phyloP scores from a whole-genome alignment of 1,284 basidiomycete genomes.

The Ceratobasidium sp. region DNA sequence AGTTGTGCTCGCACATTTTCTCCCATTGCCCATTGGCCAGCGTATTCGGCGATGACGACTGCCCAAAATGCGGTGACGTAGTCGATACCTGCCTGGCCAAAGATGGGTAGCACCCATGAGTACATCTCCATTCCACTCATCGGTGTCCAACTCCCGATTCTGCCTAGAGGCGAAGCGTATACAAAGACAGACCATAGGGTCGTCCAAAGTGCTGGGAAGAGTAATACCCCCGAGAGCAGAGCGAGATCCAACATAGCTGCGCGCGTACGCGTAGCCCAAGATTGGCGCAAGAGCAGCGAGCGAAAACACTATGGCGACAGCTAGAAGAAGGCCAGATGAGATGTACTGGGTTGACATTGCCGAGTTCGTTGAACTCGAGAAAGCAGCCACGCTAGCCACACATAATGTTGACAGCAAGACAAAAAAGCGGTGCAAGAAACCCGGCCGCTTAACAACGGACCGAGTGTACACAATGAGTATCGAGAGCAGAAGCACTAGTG shows the following conservation, averaged over 20 bases:
- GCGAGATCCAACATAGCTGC: not conserved
- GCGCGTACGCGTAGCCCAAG: not conserved
- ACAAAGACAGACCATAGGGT: constrained; percentile 63
- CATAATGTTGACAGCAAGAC: constrained; percentile 5
- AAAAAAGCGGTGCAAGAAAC: constrained; percentile 6
- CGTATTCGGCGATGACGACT: constrained; percentile 62
- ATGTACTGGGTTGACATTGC: constrained; percentile 47
- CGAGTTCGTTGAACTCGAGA: constrained; percentile 22
- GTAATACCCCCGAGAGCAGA: constrained; percentile 43
- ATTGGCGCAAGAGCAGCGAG: constrained; percentile 27
- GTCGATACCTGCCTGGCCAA: constrained; percentile 68
- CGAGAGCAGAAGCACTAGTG: constrained; percentile 24
- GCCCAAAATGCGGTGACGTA: constrained; percentile 76
- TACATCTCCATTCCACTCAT: constrained; percentile 62
- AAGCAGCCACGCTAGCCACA: constrained; percentile 38
- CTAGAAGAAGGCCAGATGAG: constrained; percentile 56
- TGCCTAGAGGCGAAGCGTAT: constrained; percentile 66
- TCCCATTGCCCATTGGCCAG: constrained; percentile 66
- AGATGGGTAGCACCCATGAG: constrained; percentile 63
- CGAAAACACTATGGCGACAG: constrained; percentile 48
- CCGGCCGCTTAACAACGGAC: not conserved
- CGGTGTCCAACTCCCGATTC: constrained; percentile 73
- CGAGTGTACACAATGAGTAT: constrained; percentile 20
- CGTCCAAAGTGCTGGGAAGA: constrained; percentile 76
- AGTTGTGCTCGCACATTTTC: constrained; percentile 41